These are phyloP conservation scores for Sequoiadendron giganteum DNA, from an alignment of 75 land plant genomes.

Conservation along the genomic window DNA sequence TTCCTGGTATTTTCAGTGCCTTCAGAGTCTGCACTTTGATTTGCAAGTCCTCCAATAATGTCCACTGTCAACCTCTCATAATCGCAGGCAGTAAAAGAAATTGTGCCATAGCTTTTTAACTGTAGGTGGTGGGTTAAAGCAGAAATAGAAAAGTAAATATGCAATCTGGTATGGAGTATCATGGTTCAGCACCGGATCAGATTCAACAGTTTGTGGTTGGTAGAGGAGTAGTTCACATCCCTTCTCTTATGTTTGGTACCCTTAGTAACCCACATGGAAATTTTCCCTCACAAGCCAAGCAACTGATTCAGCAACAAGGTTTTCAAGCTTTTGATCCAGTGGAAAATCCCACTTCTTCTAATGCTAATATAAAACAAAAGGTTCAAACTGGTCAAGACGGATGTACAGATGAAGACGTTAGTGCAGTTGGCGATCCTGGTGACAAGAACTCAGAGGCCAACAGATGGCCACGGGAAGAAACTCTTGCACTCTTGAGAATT, in stretches of 20 bases:
- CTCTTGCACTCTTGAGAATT: constrained; percentile 25
- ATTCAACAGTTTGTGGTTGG: constrained; percentile 18
- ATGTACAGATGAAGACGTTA: background rate
- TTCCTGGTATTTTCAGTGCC: background rate
- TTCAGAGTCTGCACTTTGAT: background rate
- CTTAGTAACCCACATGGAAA: background rate
- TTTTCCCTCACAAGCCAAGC: constrained; percentile 11
- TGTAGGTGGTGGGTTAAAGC: background rate
- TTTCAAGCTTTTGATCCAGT: constrained; percentile 7
- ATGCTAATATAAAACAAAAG: background rate
- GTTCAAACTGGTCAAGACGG: background rate
- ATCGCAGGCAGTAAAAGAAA: background rate
- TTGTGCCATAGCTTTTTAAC: background rate
- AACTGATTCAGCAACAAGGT: constrained; percentile 15
- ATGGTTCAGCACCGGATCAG: constrained; percentile 10
- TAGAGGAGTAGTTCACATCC: background rate
- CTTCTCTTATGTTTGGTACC: background rate
- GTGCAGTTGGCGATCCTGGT: background rate
- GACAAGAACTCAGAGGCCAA: constrained; percentile 13
- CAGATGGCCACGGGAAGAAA: constrained; percentile 31
- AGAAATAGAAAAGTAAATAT: background rate
- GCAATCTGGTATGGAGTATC: constrained; percentile 13
- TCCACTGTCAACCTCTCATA: background rate
- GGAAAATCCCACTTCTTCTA: background rate
- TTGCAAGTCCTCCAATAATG: background rate